These are phyloP conservation scores for Penicillium cosmopolitanum DNA, from an alignment of 495 filamentous ascomycete species.

Conservation along the genomic window DNA sequence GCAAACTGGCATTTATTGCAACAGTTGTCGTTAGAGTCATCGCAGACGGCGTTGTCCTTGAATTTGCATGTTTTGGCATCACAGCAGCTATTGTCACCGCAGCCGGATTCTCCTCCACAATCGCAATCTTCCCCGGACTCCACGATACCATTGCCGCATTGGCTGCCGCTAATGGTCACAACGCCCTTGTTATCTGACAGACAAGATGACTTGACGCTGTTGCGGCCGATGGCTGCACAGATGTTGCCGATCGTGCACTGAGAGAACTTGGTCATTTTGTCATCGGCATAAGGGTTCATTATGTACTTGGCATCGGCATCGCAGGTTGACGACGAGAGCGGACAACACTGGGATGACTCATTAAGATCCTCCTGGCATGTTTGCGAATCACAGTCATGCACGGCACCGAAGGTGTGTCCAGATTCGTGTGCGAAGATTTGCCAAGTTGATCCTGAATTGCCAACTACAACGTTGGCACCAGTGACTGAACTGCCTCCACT, in stretches of 20 bases:
- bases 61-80: constrained; percentile 89
- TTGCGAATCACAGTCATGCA: constrained; percentile 80
- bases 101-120: constrained; percentile 77
- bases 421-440: constrained; percentile 96
- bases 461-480: constrained; percentile 88
- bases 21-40: constrained; percentile 90
- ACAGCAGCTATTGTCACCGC: constrained; percentile 79
- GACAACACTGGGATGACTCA: constrained; percentile 82
- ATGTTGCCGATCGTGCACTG: constrained; percentile 91
- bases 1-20: constrained; percentile 79
- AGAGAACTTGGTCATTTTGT: constrained; percentile 77
- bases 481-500: constrained; percentile 66
- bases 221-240: constrained; percentile 84
- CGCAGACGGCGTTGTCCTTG: constrained; percentile 74
- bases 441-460: constrained; percentile 80
- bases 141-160: constrained; percentile 97
- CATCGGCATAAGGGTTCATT: constrained; percentile 90
- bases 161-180: constrained; percentile 79
- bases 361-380: constrained; percentile 68
- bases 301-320: constrained; percentile 78
- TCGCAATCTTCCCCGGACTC: constrained; percentile 95
- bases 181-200: constrained; percentile 82
- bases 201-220: constrained; percentile 75
- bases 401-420: constrained; percentile 93
- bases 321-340: constrained; percentile 68